These are phyloP conservation scores for Gossypium ekmanianum DNA, from an alignment of 345 rosid species.

Conservation along the genomic window DNA sequence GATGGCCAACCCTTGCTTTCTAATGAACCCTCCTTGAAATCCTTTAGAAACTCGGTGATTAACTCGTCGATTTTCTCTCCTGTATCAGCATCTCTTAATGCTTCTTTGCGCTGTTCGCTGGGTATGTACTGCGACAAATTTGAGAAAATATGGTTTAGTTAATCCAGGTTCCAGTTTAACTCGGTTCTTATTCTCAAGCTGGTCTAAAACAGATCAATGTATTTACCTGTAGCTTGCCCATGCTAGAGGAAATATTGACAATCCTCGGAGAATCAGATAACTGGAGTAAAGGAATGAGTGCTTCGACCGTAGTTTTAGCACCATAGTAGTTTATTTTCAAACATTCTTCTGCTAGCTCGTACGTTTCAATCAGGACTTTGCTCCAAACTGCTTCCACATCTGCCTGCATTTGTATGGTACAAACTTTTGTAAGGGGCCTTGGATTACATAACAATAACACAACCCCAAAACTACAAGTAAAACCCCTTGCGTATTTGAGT, in stretches of 20 bases:
- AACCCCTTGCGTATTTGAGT: not conserved
- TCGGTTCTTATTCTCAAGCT: not conserved
- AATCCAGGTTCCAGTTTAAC: not conserved
- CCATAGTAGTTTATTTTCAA: constrained; percentile 49
- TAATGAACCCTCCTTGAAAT: constrained; percentile 34
- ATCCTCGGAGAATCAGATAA: constrained; percentile 36
- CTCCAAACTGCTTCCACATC: constrained; percentile 26
- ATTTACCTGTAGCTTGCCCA: constrained; percentile 25
- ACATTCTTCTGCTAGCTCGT: constrained; percentile 37
- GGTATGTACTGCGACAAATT: constrained; percentile 27
- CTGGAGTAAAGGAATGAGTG: constrained; percentile 33
- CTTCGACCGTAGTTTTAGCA: constrained; percentile 41
- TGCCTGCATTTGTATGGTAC: not conserved
- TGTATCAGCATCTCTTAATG: constrained; percentile 11
- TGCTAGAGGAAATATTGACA: constrained; percentile 26
- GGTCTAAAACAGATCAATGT: not conserved
- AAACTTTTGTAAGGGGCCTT: not conserved
- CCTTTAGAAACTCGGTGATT: constrained; percentile 34
- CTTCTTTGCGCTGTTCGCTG: constrained; percentile 11
- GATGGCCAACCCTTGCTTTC: constrained; percentile 42
- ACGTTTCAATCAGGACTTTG: constrained; percentile 29
- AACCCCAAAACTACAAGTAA: not conserved
- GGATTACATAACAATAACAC: not conserved
- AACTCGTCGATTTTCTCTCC: constrained; percentile 42
- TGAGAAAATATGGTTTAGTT: not conserved